Conservation (phyloP, 208 protist genomes). For the Leishmania braziliensis region DNA sequence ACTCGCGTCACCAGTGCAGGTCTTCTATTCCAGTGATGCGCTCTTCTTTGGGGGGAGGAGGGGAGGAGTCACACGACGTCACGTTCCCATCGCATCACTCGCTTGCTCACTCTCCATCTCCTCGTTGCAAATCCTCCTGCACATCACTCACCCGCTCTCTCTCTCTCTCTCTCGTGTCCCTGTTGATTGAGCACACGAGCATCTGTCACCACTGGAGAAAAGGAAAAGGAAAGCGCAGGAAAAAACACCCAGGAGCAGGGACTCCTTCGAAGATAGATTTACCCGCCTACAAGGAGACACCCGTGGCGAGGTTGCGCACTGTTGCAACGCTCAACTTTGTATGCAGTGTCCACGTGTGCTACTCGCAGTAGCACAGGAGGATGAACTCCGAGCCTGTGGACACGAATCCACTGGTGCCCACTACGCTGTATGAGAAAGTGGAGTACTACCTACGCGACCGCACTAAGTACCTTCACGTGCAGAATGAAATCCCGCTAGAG, state of each 20-base stretch:
- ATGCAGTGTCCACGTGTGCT: neutral
- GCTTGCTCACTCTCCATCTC: neutral
- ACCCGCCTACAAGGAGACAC: neutral
- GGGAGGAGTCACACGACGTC: too few species aligned
- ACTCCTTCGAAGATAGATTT: neutral
- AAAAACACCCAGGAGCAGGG: neutral
- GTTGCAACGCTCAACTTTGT: neutral
- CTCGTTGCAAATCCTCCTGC: neutral
- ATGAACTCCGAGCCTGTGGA: constrained; percentile 8
- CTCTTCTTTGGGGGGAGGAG: neutral
- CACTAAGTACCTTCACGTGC: constrained; percentile 32
- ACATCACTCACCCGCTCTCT: neutral
- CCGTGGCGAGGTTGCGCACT: neutral
- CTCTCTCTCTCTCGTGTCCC: neutral
- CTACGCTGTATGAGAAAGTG: constrained; percentile 21
- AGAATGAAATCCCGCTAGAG: constrained; percentile 33
- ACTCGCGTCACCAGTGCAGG: neutral
- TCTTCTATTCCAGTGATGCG: neutral
- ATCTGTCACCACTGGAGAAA: neutral
- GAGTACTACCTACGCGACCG: constrained; percentile 34
- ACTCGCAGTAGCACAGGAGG: neutral
- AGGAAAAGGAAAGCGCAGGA: neutral
- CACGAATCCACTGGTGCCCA: constrained; percentile 12
- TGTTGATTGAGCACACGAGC: neutral
- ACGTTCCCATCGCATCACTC: neutral